Evolutionary conservation across 345 rosid species (phyloP).

Genomic region (Aegle marmelos): DNA sequence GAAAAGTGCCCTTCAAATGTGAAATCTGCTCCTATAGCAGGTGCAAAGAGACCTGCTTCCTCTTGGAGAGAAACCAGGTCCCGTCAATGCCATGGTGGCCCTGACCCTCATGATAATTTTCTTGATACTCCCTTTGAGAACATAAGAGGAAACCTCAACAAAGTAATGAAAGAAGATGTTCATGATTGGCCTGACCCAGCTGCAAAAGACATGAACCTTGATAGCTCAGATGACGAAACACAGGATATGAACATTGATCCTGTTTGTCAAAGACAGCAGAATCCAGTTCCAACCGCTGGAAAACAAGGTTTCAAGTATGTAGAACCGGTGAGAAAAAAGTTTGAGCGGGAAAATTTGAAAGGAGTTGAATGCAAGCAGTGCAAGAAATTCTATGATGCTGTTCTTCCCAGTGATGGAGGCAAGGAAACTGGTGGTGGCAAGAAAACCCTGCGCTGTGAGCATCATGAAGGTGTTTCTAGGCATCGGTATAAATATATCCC

Average conservation of each 20-base stretch:
- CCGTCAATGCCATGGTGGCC: conserved; percentile 46
- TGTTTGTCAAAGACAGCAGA: conserved; percentile 34
- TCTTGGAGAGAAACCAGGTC: conserved; percentile 81
- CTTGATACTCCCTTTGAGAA: conserved; percentile 78
- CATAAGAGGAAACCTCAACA: conserved; percentile 44
- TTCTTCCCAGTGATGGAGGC: conserved; percentile 53
- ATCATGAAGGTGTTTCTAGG: conserved; percentile 90
- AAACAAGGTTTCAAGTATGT: conserved; percentile 64
- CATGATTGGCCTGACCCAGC: conserved; percentile 12
- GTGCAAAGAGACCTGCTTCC: conserved; percentile 65
- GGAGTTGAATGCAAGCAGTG: conserved; percentile 91
- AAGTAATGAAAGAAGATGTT: conserved; percentile 33
- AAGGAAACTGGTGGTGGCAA: conserved; percentile 25
- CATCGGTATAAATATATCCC: conserved; percentile 81
- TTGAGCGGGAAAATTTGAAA: conserved; percentile 65
- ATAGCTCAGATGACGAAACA: conserved; percentile 65
- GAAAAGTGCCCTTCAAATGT: conserved; percentile 28
- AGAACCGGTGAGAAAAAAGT: conserved; percentile 74
- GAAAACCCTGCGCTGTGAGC: conserved; percentile 63
- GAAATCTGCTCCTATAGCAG: conserved; percentile 41
- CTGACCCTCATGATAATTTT: conserved; percentile 88
- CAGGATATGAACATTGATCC: conserved; percentile 57
- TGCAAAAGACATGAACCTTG: conserved; percentile 25
- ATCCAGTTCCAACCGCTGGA: conserved; percentile 33
- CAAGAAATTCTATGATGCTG: conserved; percentile 92